Evolutionary conservation across 257 asterid species (phyloP), one percentile per base, ranked within the genome.

Genomic region (Nicotiana benthamiana): DNA sequence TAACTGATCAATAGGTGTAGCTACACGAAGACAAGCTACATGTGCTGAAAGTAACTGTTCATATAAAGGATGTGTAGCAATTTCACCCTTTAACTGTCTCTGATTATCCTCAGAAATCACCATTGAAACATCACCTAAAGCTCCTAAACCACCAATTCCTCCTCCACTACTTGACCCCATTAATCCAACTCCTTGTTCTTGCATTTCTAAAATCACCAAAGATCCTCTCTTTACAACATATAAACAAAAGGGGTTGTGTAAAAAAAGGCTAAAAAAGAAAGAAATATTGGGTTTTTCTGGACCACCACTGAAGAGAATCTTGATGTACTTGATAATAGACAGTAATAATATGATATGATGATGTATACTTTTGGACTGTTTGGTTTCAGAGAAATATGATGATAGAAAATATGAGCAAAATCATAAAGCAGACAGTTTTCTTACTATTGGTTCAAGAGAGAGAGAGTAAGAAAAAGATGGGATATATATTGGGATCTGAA

Each of bases 1-100:
- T 12, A 96, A 83, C 82, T 96, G 99, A 85, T 96, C 97, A 9
- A 94, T 91, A 3, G 99, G 99, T 76, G 99, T 96, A n/a, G 99
- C 99, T 1, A 94, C 99, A 5, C 97, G 93, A 3, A 96, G 91
- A 83, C 99, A 96, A 15, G 98, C 92, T 85, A 91, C 97, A 86
- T 96, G 99, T 15, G 97, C 98, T 17, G 97, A 86, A 40, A 96
- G 86, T 18, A 96, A 93, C 84, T 96, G 98, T 81, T 92, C 98
- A 87, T 86, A 96, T 5, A 94, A 78, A 16, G 99, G 99, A 84
- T 94, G 97, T 27, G 86, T 67, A 18, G 95, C 97, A 46, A 96
- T 92, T 93, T 92, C 98, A 82, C 94, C 91, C 92, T 94, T 96
- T 1, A 96, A 65, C 20, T 85, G 97, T 64, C n/a, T 54, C 0